phyloP scores from a whole-genome alignment of 257 asterid genomes.

The Solanum boliviense region DNA sequence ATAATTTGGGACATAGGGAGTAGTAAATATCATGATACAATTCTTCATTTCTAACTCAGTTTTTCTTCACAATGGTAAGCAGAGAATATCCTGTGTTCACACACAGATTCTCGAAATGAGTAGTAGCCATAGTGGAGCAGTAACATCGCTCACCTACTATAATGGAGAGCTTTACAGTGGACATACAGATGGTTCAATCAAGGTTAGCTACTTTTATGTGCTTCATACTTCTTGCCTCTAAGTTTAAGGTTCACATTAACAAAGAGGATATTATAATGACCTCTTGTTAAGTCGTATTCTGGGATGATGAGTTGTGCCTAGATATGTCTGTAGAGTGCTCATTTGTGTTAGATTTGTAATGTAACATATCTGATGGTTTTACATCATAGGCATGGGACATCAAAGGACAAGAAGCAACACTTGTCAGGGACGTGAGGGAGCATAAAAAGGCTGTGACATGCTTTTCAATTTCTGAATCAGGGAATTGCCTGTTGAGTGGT shows the following conservation, averaged over 20 bases:
- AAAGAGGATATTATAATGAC: background rate
- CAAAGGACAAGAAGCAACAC: conserved; percentile 62
- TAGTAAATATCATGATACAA: background rate
- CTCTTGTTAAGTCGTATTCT: background rate
- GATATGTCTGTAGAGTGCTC: background rate
- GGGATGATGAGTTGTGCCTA: background rate
- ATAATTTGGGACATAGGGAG: background rate
- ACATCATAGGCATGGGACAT: conserved; percentile 73
- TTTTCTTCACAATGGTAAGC: conserved; percentile 13
- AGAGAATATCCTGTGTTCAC: conserved; percentile 95
- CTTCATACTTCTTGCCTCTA: background rate
- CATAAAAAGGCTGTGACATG: conserved; percentile 76
- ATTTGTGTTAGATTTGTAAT: background rate
- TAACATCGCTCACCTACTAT: conserved; percentile 72
- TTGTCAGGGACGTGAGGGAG: conserved; percentile 40
- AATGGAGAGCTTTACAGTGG: conserved; percentile 74
- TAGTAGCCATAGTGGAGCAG: conserved; percentile 54
- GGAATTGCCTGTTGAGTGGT: conserved; percentile 69
- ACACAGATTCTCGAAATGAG: conserved; percentile 70
- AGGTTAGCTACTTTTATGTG: conserved; percentile 29
- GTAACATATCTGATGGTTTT: background rate
- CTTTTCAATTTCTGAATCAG: conserved; percentile 61
- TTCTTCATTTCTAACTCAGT: background rate
- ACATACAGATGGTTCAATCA: conserved; percentile 77
- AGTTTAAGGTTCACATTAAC: background rate